These are phyloP conservation scores for Botryotinia calthae DNA, from an alignment of 2,329 filamentous ascomycete genomes.

Conservation along the genomic window DNA sequence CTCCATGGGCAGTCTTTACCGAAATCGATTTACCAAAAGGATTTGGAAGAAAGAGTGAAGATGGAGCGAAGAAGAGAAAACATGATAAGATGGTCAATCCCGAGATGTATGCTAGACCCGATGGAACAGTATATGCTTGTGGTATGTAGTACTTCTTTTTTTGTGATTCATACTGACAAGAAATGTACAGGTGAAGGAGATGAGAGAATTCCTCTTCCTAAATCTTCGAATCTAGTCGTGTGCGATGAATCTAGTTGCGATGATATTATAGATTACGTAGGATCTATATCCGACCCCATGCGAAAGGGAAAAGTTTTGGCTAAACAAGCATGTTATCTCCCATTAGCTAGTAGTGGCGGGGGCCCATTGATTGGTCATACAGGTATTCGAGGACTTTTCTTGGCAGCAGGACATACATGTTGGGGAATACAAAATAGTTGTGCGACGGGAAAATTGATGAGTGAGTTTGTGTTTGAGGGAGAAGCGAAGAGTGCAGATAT, in stretches of 20 bases:
- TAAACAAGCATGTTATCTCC: constrained; percentile 90
- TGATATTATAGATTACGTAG: constrained; percentile 79
- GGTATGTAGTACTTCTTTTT: constrained; percentile 49
- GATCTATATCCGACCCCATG: constrained; percentile 63
- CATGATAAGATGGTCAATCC: constrained; percentile 70
- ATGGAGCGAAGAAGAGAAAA: constrained; percentile 49
- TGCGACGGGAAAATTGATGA: constrained; percentile 78
- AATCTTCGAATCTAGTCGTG: constrained; percentile 70
- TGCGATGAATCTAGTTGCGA: constrained; percentile 76
- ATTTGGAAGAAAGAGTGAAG: constrained; percentile 54
- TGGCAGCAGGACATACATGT: constrained; percentile 91
- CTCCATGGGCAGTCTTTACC: constrained; percentile 79
- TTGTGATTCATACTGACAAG: background rate
- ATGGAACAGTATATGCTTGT: constrained; percentile 89
- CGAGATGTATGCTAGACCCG: constrained; percentile 89
- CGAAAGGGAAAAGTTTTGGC: constrained; percentile 66
- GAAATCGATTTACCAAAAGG: constrained; percentile 71
- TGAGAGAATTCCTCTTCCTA: constrained; percentile 68
- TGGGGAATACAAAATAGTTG: constrained; percentile 98
- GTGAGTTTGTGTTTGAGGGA: constrained; percentile 75
- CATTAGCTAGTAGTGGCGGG: constrained; percentile 51
- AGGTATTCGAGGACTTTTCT: constrained; percentile 67
- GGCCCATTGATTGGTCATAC: constrained; percentile 76
- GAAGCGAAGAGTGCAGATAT: constrained; percentile 65
- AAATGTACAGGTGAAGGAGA: constrained; percentile 68